phyloP scores from a whole-genome alignment of 2,329 filamentous ascomycete species.

The Polychaeton citri region DNA sequence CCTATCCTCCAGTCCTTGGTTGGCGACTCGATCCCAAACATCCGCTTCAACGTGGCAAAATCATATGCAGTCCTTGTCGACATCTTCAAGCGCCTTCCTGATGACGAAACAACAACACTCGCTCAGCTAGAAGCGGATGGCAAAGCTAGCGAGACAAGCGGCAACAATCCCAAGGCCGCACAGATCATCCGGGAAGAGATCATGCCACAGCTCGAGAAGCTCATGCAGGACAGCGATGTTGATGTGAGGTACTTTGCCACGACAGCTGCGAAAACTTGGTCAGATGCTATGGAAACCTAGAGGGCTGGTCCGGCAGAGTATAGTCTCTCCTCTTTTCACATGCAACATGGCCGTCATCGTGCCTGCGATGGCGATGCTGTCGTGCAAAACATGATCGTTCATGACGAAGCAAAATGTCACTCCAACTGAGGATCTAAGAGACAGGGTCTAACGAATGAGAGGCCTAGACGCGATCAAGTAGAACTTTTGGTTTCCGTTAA shows the following conservation, averaged over 20 bases:
- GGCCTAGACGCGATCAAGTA: neutral
- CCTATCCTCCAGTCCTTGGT: conserved; percentile 94
- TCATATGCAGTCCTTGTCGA: conserved; percentile 84
- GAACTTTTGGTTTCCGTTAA: neutral
- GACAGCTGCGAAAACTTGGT: conserved; percentile 54
- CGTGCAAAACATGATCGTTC: no score
- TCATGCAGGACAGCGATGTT: conserved; percentile 94
- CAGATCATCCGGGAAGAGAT: conserved; percentile 42
- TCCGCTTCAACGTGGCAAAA: conserved; percentile 98
- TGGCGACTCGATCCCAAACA: conserved; percentile 91
- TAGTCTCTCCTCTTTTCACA: no score
- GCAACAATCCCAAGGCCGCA: conserved; percentile 17
- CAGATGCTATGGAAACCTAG: conserved; percentile 24
- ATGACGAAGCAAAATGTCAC: no score
- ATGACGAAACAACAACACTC: conserved; percentile 60
- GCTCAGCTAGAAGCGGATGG: conserved; percentile 72
- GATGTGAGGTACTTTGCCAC: conserved; percentile 97
- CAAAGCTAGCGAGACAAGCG: conserved; percentile 38
- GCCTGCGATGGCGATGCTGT: no score
- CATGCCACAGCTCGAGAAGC: conserved; percentile 79
- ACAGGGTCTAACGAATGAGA: no score
- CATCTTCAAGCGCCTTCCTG: conserved; percentile 81
- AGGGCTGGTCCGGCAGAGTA: no score
- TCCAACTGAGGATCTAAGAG: no score
- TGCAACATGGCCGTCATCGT: no score